Base-by-base conservation (phyloP, 164 flowering plant species). In the Vitis rotundifolia region DNA sequence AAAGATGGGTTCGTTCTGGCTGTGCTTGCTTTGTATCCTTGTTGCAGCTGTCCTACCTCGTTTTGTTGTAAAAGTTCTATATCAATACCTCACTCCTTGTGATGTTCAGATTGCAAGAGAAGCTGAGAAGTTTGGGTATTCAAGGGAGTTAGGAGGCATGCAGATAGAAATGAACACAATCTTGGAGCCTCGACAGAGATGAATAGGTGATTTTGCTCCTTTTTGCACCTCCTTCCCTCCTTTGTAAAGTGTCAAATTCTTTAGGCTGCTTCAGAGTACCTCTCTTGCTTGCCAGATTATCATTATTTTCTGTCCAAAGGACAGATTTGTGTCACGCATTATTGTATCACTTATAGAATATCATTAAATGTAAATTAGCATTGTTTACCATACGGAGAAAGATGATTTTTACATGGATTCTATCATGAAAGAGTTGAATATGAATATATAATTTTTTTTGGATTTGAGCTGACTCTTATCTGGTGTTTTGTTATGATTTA, bases 61-160 rank as follows among this genome's bases (percentile, higher is more conserved):
- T 47, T 91, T 93, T 71, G 83, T 84, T 66, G 83, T 93, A 58
- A 93, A 86, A 72, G 69, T 79, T 62, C 76, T 88, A 11, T 56
- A 59, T 59, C 90, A 90, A 64, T 70, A 81, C 56, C 79, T 70
- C 54, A 37, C 55, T 14, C 98, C 99, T 58, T 47, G 64, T 14
- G 98, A 96, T 76, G 73, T 92, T 79, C 97, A 86, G 75, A 77
- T 96, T 57, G 89, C 88, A 48, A 84, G 93, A 73, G 98, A 92
- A 82, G 89, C 86, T 9, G 97, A 93, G 68, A 96, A 89, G 75
- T 83, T 80, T 50, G 77, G 82, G 15, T 76, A 56, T 74, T n/a
- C 16, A 6, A 73, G 77, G 28, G 87, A 77, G 50, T 60, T 61
- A 9, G 76, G 71, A 56, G 59, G 65, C 59, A 74, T 62, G 76